Conservation (phyloP, 108 stramenopile species). For the Nannochloropsis oceanica region DNA sequence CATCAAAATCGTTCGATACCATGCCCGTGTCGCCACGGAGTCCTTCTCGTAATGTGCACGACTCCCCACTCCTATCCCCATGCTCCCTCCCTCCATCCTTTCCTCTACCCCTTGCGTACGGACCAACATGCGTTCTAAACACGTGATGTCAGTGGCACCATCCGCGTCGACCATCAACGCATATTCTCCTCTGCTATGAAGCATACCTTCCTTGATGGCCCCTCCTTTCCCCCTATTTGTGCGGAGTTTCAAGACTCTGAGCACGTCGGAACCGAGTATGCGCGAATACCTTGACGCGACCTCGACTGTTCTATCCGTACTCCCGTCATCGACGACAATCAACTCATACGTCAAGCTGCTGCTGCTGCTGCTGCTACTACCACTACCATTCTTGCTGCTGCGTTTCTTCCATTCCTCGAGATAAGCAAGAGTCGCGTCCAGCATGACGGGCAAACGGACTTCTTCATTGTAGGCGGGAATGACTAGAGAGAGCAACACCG, state of each 20-base stretch:
- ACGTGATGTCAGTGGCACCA: constrained; percentile 39
- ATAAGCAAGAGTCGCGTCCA: constrained; percentile 52
- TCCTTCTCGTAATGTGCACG: constrained; percentile 39
- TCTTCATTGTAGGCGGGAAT: constrained; percentile 92
- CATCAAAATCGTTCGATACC: constrained; percentile 41
- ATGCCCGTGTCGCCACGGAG: constrained; percentile 13
- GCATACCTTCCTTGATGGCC: constrained; percentile 37
- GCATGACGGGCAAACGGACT: constrained; percentile 64
- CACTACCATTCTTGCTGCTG: not conserved
- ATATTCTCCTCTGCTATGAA: constrained; percentile 27
- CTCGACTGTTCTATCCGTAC: constrained; percentile 13
- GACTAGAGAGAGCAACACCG: constrained; percentile 48
- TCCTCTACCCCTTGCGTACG: not conserved
- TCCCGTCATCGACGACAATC: constrained; percentile 42
- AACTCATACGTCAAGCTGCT: constrained; percentile 23
- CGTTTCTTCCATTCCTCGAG: constrained; percentile 11
- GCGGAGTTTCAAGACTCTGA: constrained; percentile 14
- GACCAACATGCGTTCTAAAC: constrained; percentile 23
- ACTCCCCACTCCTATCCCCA: constrained; percentile 32
- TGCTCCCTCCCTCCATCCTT: not conserved
- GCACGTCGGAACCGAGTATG: constrained; percentile 1
- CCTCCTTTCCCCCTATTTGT: constrained; percentile 41
- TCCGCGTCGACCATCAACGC: constrained; percentile 45
- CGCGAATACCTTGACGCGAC: not conserved
- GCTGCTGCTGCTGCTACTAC: no score